phyloP scores from a whole-genome alignment of 164 flowering plant genomes.

The Saururus chinensis region DNA sequence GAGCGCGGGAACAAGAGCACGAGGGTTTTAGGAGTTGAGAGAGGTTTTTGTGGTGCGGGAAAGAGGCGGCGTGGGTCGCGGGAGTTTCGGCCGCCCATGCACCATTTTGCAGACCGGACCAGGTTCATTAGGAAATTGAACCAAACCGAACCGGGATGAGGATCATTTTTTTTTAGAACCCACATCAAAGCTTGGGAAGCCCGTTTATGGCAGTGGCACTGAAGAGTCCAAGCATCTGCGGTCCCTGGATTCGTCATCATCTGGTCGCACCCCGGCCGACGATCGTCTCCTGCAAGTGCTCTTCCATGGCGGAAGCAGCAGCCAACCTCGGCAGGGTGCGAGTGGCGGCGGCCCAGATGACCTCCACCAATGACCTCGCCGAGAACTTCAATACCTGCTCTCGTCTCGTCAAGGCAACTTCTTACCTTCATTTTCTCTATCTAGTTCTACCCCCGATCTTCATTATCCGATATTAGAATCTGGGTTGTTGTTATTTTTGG shows the following conservation, averaged over 20 bases:
- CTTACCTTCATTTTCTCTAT: too few relatives aligned
- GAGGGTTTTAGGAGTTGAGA: neutral
- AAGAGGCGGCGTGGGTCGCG: neutral
- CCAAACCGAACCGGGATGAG: neutral
- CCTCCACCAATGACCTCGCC: constrained; percentile 71
- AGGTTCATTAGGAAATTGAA: neutral
- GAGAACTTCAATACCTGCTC: constrained; percentile 74
- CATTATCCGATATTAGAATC: neutral
- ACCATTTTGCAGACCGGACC: neutral
- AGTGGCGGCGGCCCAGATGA: constrained; percentile 93
- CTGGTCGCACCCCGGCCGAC: too few relatives aligned
- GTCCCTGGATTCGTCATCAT: too few relatives aligned
- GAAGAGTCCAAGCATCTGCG: too few relatives aligned
- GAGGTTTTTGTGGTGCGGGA: neutral
- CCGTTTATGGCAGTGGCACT: too few relatives aligned
- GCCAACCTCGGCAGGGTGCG: constrained; percentile 23
- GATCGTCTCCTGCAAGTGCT: neutral
- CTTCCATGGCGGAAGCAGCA: constrained; percentile 3
- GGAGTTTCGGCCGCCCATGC: too few relatives aligned
- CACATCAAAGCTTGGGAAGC: too few relatives aligned
- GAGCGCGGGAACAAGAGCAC: too few relatives aligned
- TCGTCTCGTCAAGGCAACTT: constrained; percentile 60
- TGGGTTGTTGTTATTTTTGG: neutral
- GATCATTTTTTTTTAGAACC: neutral
- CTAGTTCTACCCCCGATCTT: constrained; percentile 1